Conservation (phyloP, 805 yeast genomes). For the Cyberlindnera veronae region DNA sequence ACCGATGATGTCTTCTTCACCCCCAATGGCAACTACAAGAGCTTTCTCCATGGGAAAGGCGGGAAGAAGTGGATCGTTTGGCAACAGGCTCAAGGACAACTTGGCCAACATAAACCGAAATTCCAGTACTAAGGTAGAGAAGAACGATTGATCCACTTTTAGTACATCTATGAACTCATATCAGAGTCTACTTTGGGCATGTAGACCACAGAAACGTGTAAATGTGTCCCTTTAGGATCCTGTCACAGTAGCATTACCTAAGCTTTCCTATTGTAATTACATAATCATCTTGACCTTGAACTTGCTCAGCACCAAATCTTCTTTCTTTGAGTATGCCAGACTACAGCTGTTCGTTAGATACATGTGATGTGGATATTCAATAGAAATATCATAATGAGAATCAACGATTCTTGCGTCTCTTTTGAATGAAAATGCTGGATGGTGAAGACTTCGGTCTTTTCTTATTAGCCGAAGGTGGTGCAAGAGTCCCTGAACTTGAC, state of each 20-base stretch:
- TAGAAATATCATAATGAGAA: background rate
- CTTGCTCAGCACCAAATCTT: too few species aligned
- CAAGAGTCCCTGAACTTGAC: constrained; percentile 5
- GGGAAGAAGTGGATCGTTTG: constrained; percentile 3
- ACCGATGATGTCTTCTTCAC: constrained; percentile 13
- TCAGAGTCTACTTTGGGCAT: too few species aligned
- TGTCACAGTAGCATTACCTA: too few species aligned
- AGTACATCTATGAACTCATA: background rate
- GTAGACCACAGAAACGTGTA: too few species aligned
- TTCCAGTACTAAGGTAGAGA: constrained; percentile 4
- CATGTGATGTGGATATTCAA: background rate
- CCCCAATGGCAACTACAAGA: constrained; percentile 1
- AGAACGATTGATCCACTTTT: constrained; percentile 12
- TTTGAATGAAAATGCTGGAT: constrained; percentile 10
- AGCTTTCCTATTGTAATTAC: too few species aligned
- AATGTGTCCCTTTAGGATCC: background rate
- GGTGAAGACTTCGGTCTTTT: constrained; percentile 12
- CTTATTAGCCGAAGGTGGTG: constrained; percentile 3
- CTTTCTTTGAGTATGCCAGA: too few species aligned
- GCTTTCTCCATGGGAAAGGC: background rate
- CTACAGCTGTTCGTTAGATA: too few species aligned
- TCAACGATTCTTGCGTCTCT: constrained; percentile 5
- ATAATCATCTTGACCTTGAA: too few species aligned
- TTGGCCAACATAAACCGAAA: constrained; percentile 1
- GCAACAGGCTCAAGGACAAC: constrained; percentile 15